Evolutionary conservation across 495 filamentous ascomycete genomes (phyloP), one percentile per base, ranked within the genome.

Genomic region (Elasticomyces elasticus): DNA sequence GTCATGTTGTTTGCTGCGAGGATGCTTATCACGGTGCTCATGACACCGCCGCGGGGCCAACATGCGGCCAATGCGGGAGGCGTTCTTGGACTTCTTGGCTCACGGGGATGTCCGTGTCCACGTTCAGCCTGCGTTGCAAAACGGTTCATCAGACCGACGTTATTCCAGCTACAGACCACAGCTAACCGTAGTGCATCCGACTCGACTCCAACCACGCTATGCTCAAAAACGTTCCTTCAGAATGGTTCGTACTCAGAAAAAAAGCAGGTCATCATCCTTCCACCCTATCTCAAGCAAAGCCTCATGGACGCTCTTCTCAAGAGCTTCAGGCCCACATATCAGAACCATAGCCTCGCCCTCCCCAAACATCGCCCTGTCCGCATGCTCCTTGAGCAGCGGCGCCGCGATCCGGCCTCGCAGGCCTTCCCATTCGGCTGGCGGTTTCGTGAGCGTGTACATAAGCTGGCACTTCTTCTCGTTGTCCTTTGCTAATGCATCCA

Each of bases 311-410:
- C 72, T 79, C 66, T 82, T 82, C 70, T 95, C 88, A 71, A 97
- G 72, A 11, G 80, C 69, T 58, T 77, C 80, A 0, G 91, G 91
- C 10, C 91, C 91, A 72, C 91, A 96, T 40, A 95, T 75, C 54
- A 97, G 64, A 35, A 85, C 84, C 74, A 97, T 69, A 5, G 76
- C 73, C 26, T 82, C 78, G 1, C 70, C 74, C 5, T 22, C 44
- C 9, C 40, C 40, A 38, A 19, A 31, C 23, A 15, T 3, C 35
- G 71, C 72, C 2, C 63, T 68, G 9, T 53, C 50, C 7, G 80
- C 78, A 65, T 87, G 80, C 58, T 79, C 71, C 55, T 76, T 71
- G 35, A 92, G 68, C 47, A 95, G 61, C 10, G 72, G 73, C 59
- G 68, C 72, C 30, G 75, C 75, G 49, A 96, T 82, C 50, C 89